Percentiles rank a stretch among this genome's conserved stretches.
phyloP scores from a whole-genome alignment of 2,329 filamentous ascomycete species.

The Alternaria arbusti region DNA sequence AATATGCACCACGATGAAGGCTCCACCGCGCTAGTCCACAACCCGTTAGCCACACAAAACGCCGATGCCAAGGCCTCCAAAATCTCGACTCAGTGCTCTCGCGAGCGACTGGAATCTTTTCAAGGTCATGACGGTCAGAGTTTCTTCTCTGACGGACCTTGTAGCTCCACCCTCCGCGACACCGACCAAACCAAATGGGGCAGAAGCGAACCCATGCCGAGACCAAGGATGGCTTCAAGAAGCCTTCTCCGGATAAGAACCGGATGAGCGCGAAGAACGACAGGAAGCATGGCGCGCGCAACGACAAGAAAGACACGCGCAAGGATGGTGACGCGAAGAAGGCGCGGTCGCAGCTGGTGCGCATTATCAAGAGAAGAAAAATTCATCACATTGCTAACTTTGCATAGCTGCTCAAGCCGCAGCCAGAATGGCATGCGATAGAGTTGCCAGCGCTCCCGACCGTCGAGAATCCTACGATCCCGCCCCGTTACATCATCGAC shows the following conservation, averaged over 20 bases:
- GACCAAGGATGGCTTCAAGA: constrained; percentile 49
- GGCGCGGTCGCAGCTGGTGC: constrained; percentile 42
- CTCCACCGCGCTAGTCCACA: constrained; percentile 24
- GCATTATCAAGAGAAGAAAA: constrained; percentile 1
- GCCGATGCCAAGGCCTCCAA: constrained; percentile 25
- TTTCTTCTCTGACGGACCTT: constrained; percentile 48
- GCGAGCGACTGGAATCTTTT: constrained; percentile 21
- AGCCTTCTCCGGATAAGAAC: constrained; percentile 43
- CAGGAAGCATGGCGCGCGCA: constrained; percentile 13
- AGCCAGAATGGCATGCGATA: constrained; percentile 72
- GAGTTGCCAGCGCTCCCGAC: constrained; percentile 61
- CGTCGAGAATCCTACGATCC: constrained; percentile 54
- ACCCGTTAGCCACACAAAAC: constrained; percentile 20
- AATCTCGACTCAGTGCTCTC: constrained; percentile 15
- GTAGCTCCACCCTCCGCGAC: constrained; percentile 34
- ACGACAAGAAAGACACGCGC: constrained; percentile 32
- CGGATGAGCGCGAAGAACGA: constrained; percentile 38
- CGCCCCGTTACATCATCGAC: constrained; percentile 61
- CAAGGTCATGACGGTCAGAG: constrained; percentile 48
- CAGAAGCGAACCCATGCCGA: constrained; percentile 52
- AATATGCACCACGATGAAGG: constrained; percentile 14
- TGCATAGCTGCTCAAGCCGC: constrained; percentile 62
- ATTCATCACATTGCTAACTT: constrained; percentile 24
- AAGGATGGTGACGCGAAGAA: constrained; percentile 41
- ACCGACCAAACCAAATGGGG: constrained; percentile 45